A percentile compares a stretch with the other conserved stretches of the same genome.
Evolutionary conservation across 2,329 filamentous ascomycete species (phyloP).

Genomic region (Penicillium nordicum): DNA sequence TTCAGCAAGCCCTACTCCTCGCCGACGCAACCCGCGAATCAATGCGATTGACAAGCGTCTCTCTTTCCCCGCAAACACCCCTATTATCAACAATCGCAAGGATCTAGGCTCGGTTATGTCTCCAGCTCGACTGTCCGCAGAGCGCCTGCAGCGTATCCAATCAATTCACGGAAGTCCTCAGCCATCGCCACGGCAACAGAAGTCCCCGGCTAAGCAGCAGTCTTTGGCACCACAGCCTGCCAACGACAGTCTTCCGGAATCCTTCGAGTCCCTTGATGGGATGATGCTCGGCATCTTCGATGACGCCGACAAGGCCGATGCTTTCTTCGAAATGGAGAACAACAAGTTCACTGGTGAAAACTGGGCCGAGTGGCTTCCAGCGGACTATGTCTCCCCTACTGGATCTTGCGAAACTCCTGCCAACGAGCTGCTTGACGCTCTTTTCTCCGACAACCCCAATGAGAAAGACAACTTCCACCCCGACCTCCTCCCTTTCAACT

Average conservation of each 20-base stretch:
- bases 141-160: slow-evolving; percentile 36
- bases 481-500: slow-evolving; percentile 33
- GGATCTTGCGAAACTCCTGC: slow-evolving; percentile 29
- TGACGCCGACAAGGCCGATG: slow-evolving; percentile 26
- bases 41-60: slow-evolving; percentile 36
- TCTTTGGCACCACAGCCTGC: slow-evolving; percentile 15
- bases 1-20: slow-evolving; percentile 51
- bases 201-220: slow-evolving; percentile 25
- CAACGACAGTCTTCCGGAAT: slow-evolving; percentile 25
- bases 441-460: slow-evolving; percentile 32
- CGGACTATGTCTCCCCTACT: slow-evolving; percentile 33
- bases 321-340: slow-evolving; percentile 28
- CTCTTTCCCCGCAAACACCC: slow-evolving; percentile 40
- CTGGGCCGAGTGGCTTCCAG: slow-evolving; percentile 40
- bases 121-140: slow-evolving; percentile 32
- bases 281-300: slow-evolving; percentile 42
- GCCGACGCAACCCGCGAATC: slow-evolving; percentile 53
- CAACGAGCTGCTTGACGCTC: slow-evolving; percentile 34
- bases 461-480: slow-evolving; percentile 28
- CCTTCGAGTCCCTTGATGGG: slow-evolving; percentile 32
- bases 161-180: slow-evolving; percentile 22
- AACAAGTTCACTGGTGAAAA: slow-evolving; percentile 24
- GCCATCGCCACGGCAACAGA: slow-evolving; percentile 21
- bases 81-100: slow-evolving; percentile 27
- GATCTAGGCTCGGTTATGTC: slow-evolving; percentile 20